Conservation (phyloP, 1,284 basidiomycete genomes). For the Porodaedalea pini region DNA sequence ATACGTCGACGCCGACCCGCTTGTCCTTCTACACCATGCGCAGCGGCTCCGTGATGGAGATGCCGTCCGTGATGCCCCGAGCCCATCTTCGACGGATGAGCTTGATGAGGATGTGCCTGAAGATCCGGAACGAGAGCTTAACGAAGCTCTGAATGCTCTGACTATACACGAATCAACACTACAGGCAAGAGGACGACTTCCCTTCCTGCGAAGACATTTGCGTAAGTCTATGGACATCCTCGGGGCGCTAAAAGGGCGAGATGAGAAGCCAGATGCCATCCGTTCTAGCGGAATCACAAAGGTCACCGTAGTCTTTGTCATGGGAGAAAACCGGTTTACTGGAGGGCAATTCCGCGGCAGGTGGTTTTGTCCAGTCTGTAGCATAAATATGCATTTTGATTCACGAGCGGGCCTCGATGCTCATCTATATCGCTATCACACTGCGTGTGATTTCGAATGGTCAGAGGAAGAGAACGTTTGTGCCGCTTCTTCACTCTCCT, state of each 20-base stretch:
- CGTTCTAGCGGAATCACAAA: background rate
- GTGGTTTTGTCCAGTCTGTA: conserved; percentile 64
- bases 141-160: background rate
- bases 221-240: conserved; percentile 9
- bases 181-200: background rate
- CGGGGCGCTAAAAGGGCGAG: background rate
- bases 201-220: conserved; percentile 21
- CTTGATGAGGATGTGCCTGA: too few relatives aligned
- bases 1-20: background rate
- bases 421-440: conserved; percentile 58
- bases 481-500: background rate
- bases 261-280: background rate
- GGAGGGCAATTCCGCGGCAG: conserved; percentile 1
- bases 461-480: conserved; percentile 24
- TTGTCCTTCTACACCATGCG: background rate
- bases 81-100: background rate
- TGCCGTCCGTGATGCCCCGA: too few relatives aligned
- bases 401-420: conserved; percentile 47
- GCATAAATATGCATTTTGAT: conserved; percentile 43
- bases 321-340: background rate
- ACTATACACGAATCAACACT: background rate
- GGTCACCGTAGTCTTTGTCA: background rate
- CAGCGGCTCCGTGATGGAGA: background rate
- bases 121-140: background rate
- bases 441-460: conserved; percentile 44